A percentile compares a stretch with the other conserved stretches of the same genome.
Conservation (phyloP, 2,329 filamentous ascomycete species). For the Xenosphaeropsis pyriputrescens region DNA sequence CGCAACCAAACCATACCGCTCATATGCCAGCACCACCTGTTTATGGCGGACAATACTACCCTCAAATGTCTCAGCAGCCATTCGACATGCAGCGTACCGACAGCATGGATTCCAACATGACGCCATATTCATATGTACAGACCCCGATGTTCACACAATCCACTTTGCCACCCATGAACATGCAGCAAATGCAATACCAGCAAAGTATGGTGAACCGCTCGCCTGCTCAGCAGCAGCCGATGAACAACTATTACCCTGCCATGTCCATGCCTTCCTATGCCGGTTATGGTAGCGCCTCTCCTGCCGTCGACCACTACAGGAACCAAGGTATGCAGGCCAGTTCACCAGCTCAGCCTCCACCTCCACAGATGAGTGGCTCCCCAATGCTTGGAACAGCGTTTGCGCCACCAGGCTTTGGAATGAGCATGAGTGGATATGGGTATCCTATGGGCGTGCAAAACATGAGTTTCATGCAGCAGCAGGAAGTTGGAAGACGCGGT, state of each 20-base stretch:
- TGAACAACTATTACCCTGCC: conserved; percentile 40
- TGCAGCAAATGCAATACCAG: conserved; percentile 42
- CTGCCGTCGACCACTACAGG: conserved; percentile 40
- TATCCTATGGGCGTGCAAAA: conserved; percentile 30
- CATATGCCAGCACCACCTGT: conserved; percentile 23
- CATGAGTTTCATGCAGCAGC: conserved; percentile 40
- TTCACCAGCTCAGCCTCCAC: conserved; percentile 27
- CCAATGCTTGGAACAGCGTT: conserved; percentile 26
- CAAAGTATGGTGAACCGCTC: conserved; percentile 40
- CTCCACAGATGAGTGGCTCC: conserved; percentile 25
- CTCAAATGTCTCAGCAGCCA: conserved; percentile 25
- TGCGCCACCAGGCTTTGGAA: conserved; percentile 33
- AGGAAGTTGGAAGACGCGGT: conserved; percentile 39
- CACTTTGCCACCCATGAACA: conserved; percentile 29
- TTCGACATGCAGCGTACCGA: conserved; percentile 38
- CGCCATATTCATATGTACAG: conserved; percentile 35
- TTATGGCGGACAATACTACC: conserved; percentile 37
- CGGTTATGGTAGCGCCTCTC: conserved; percentile 32
- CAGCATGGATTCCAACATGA: conserved; percentile 31
- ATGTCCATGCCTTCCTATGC: conserved; percentile 40
- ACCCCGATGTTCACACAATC: conserved; percentile 34
- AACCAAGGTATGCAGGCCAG: conserved; percentile 33
- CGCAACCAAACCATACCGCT: conserved; percentile 31
- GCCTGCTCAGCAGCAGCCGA: conserved; percentile 24
- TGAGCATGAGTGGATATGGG: conserved; percentile 18